A percentile compares a stretch with the other conserved stretches of the same genome.
phyloP scores from a whole-genome alignment of 257 asterid genomes.

The Solanum etuberosum region DNA sequence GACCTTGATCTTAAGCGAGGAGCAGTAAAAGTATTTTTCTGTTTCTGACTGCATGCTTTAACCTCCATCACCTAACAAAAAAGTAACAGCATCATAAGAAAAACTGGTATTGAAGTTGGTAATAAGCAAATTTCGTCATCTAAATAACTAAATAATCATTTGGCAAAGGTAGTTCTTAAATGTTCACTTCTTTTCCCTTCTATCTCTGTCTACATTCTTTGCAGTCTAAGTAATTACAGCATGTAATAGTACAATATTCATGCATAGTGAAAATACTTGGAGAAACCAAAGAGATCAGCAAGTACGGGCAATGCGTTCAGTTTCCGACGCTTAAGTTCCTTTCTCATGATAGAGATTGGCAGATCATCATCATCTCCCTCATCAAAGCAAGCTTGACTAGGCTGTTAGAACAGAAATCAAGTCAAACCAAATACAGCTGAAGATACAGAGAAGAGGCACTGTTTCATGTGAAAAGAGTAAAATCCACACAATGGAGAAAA shows the following conservation, averaged over 20 bases:
- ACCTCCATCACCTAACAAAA: slow-evolving; percentile 26
- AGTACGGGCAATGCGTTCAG: slow-evolving; percentile 27
- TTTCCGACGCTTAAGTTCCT: slow-evolving; percentile 22
- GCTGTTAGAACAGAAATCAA: slow-evolving; percentile 22
- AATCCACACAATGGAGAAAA: neutral
- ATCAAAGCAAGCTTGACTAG: slow-evolving; percentile 14
- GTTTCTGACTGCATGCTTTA: slow-evolving; percentile 16
- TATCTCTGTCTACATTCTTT: neutral
- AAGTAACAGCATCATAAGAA: slow-evolving; percentile 5
- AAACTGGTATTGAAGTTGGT: neutral
- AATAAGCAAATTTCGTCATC: neutral
- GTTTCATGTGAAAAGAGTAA: neutral
- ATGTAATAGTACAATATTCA: neutral
- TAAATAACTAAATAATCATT: neutral
- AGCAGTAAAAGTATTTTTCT: slow-evolving; percentile 15
- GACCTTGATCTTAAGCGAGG: slow-evolving; percentile 18
- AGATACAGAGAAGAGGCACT: neutral
- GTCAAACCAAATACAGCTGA: slow-evolving; percentile 2
- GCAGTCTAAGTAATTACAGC: neutral
- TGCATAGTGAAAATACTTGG: neutral
- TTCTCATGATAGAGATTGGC: slow-evolving; percentile 18
- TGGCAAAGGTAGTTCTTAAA: neutral
- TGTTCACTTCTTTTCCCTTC: neutral
- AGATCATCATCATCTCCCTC: slow-evolving; percentile 14
- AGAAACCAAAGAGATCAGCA: slow-evolving; percentile 17